A percentile compares a stretch with the other conserved stretches of the same genome.
Evolutionary conservation across 768 basidiomycete genomes (phyloP).

Genomic region (Lanmaoa rubissima): DNA sequence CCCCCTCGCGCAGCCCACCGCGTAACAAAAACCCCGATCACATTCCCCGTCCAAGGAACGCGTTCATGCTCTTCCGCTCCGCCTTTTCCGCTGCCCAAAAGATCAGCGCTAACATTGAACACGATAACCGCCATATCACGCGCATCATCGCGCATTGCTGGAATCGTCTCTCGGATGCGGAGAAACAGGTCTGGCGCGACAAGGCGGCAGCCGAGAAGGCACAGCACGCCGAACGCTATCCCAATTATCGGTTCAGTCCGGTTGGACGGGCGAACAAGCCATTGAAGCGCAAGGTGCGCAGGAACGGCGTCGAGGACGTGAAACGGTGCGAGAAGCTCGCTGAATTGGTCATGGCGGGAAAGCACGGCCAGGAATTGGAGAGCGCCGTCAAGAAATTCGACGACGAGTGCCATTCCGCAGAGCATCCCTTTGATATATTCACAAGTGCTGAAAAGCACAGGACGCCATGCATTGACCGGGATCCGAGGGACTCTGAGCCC

Average conservation of each 20-base stretch:
- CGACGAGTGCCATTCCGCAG: neutral
- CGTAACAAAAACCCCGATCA: constrained; percentile 41
- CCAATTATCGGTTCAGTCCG: constrained; percentile 56
- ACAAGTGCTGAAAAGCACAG: neutral
- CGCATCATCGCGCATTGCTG: constrained; percentile 55
- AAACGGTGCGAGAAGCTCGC: constrained; percentile 51
- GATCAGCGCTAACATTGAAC: constrained; percentile 47
- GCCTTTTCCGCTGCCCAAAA: constrained; percentile 55
- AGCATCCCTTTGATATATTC: constrained; percentile 1
- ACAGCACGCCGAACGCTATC: constrained; percentile 47
- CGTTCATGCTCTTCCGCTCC: constrained; percentile 59
- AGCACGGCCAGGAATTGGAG: constrained; percentile 47
- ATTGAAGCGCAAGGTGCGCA: constrained; percentile 49
- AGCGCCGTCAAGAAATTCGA: constrained; percentile 41
- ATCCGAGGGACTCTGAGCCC: neutral
- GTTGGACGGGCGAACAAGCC: constrained; percentile 42
- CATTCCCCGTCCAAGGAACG: constrained; percentile 40
- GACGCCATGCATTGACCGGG: neutral
- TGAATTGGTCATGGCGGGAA: constrained; percentile 48
- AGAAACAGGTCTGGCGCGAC: constrained; percentile 50
- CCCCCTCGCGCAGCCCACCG: constrained; percentile 26
- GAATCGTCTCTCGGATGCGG: constrained; percentile 48
- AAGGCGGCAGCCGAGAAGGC: constrained; percentile 52
- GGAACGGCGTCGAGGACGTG: constrained; percentile 48
- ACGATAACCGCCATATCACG: constrained; percentile 57